Conservation (phyloP, 768 basidiomycete species). For the Mycena pura region DNA sequence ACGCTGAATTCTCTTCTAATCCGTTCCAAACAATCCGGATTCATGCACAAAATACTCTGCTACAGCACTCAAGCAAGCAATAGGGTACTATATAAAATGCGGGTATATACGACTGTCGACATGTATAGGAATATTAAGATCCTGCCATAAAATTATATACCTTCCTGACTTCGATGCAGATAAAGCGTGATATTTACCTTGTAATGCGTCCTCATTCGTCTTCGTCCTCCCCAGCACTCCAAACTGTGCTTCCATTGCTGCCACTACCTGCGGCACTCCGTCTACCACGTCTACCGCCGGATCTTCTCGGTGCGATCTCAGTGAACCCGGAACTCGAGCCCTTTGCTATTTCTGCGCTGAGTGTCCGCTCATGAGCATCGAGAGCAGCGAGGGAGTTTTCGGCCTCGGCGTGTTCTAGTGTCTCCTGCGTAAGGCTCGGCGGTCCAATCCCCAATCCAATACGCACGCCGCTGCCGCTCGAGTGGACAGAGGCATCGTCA, state of each 20-base stretch:
- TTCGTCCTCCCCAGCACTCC: constrained; percentile 78
- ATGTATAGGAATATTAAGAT: constrained; percentile 12
- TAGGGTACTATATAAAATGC: neutral
- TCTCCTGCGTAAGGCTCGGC: constrained; percentile 71
- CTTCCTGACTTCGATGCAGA: constrained; percentile 10
- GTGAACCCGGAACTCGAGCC: constrained; percentile 81
- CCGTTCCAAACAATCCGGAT: constrained; percentile 82
- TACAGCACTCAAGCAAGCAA: constrained; percentile 49
- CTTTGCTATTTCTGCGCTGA: constrained; percentile 78
- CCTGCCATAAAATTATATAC: constrained; percentile 12
- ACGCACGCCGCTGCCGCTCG: constrained; percentile 37
- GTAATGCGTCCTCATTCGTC: constrained; percentile 40
- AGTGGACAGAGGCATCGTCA: constrained; percentile 56
- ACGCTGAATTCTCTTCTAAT: constrained; percentile 67
- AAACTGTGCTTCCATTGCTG: constrained; percentile 66
- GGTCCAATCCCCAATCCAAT: constrained; percentile 43
- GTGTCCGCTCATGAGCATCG: constrained; percentile 76
- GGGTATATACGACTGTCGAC: constrained; percentile 19
- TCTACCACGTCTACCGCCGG: constrained; percentile 63
- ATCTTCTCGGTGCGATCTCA: constrained; percentile 63
- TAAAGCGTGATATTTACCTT: constrained; percentile 7
- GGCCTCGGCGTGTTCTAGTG: constrained; percentile 80
- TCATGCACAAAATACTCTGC: constrained; percentile 79
- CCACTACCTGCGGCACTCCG: constrained; percentile 65
- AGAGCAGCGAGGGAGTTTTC: constrained; percentile 77